A percentile compares a stretch with the other conserved stretches of the same genome.
Evolutionary conservation across 176 grass and related monocot species (phyloP).

Genomic region (Musa beccarii): DNA sequence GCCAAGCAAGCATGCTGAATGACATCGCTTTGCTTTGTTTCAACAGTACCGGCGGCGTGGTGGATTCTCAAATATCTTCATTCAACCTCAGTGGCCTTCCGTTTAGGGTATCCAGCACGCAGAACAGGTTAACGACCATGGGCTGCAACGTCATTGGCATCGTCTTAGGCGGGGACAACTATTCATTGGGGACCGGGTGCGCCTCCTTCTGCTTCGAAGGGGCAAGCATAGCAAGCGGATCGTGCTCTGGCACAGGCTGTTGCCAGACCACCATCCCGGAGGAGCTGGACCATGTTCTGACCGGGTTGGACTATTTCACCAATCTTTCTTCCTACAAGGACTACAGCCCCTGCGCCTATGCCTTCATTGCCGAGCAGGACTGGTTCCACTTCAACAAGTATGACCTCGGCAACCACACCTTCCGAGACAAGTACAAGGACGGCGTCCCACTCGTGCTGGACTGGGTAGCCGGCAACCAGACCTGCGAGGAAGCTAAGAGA

Average conservation of each 20-base stretch:
- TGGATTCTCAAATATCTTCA: background rate
- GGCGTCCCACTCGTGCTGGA: background rate
- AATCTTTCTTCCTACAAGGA: background rate
- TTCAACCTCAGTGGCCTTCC: background rate
- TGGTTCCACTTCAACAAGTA: background rate
- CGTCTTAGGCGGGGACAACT: no score
- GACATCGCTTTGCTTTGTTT: background rate
- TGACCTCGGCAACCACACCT: background rate
- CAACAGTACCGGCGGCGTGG: background rate
- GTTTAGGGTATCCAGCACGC: background rate
- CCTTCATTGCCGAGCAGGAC: background rate
- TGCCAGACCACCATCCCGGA: background rate
- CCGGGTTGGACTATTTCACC: rapidly evolving
- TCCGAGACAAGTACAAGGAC: background rate
- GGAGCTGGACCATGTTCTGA: background rate
- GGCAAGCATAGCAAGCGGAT: no score
- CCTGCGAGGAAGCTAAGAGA: background rate
- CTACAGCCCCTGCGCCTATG: background rate
- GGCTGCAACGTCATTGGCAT: background rate
- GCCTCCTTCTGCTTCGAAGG: background rate
- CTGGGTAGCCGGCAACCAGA: background rate
- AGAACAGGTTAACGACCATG: background rate
- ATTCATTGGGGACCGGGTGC: background rate
- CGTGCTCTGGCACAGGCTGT: background rate
- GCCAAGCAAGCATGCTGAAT: background rate